Evolutionary conservation across 2,329 filamentous ascomycete species (phyloP).

Genomic region (Cladosporium halotolerans): DNA sequence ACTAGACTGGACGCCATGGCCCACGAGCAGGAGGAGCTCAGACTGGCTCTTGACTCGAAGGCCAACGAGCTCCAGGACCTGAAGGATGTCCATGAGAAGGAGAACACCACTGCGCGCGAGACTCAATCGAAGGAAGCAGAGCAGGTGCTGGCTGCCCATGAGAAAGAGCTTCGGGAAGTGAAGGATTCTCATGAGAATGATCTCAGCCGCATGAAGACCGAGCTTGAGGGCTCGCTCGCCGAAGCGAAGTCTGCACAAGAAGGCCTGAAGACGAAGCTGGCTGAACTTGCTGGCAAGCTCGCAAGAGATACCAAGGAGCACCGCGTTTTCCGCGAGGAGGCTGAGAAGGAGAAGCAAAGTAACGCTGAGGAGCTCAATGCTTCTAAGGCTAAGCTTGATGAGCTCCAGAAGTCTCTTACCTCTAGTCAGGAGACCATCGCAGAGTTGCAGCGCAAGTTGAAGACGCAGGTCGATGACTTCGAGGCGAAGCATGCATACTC

Average conservation of each 20-base stretch:
- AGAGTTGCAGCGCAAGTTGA: background rate
- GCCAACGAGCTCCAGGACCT: constrained; percentile 3
- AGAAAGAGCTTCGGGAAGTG: constrained; percentile 2
- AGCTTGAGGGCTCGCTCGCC: constrained; percentile 5
- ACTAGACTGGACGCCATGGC: constrained; percentile 1
- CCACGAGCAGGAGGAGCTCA: constrained; percentile 3
- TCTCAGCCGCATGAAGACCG: constrained; percentile 2
- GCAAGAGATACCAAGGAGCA: constrained; percentile 14
- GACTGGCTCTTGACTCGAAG: background rate
- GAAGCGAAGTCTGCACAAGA: constrained; percentile 14
- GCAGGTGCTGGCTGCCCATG: background rate
- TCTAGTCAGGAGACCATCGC: background rate
- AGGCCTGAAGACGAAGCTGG: constrained; percentile 20
- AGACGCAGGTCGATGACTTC: background rate
- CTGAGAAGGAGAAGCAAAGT: constrained; percentile 12
- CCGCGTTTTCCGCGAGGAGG: constrained; percentile 9
- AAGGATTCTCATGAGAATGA: constrained; percentile 7
- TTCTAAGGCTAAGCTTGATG: background rate
- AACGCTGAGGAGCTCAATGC: constrained; percentile 9
- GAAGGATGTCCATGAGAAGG: constrained; percentile 1
- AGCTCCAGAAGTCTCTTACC: background rate
- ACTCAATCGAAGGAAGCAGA: constrained; percentile 2
- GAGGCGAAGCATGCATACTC: constrained; percentile 1
- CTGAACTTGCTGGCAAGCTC: constrained; percentile 22
- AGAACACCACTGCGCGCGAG: background rate